Evolutionary conservation across 495 filamentous ascomycete species (phyloP).

Genomic region (Neurospora discreta): DNA sequence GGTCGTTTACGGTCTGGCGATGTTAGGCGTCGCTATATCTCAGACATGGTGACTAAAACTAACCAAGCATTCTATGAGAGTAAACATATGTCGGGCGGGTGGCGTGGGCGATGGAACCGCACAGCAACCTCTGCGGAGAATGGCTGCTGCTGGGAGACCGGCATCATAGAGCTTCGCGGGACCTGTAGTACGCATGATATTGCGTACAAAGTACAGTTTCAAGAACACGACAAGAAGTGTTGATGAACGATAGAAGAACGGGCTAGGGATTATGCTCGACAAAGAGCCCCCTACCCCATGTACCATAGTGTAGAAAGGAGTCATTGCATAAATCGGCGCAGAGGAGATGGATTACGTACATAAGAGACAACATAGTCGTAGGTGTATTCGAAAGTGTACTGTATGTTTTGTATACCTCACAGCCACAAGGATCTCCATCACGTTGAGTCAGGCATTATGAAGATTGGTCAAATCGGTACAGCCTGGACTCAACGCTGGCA

Average conservation of each 20-base stretch:
- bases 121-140: background rate
- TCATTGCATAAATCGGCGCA: conserved; percentile 12
- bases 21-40: background rate
- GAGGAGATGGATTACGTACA: background rate
- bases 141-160: background rate
- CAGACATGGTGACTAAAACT: background rate
- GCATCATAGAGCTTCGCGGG: background rate
- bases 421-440: too few species aligned
- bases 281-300: background rate
- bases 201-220: background rate
- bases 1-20: background rate
- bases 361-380: background rate
- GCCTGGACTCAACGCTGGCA: too few species aligned
- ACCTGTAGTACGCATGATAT: background rate
- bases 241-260: background rate
- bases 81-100: background rate
- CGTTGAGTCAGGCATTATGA: too few species aligned
- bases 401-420: background rate
- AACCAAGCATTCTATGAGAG: background rate
- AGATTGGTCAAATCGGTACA: too few species aligned
- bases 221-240: background rate
- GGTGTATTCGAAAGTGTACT: background rate
- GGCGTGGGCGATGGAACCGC: background rate
- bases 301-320: conserved; percentile 18
- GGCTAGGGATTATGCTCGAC: background rate